These are phyloP conservation scores for Tilletia setariae DNA, from an alignment of 1,284 basidiomycete species.

Conservation along the genomic window DNA sequence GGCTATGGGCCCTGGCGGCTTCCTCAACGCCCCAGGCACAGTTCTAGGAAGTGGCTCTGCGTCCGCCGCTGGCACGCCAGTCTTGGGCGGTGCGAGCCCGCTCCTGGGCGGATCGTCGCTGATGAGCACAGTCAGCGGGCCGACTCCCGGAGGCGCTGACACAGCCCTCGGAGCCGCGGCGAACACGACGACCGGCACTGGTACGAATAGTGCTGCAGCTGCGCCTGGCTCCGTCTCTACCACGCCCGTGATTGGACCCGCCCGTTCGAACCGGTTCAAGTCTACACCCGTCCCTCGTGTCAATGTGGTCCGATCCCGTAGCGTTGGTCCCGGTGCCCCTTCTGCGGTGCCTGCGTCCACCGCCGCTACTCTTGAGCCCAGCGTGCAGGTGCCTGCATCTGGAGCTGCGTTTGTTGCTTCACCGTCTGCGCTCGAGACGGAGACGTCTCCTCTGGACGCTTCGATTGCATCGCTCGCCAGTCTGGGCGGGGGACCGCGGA, in stretches of 20 bases:
- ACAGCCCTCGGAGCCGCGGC: too few species aligned
- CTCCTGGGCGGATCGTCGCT: background rate
- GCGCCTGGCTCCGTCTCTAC: background rate
- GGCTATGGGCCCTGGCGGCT: background rate
- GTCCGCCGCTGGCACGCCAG: too few species aligned
- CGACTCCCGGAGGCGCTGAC: too few species aligned
- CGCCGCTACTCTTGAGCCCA: background rate
- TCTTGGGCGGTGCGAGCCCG: background rate
- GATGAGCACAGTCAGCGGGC: too few species aligned
- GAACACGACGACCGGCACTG: background rate
- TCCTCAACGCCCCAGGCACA: background rate
- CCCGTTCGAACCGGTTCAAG: background rate
- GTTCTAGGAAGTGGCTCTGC: background rate
- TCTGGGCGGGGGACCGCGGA: background rate
- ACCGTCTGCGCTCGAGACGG: background rate
- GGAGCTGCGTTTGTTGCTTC: background rate
- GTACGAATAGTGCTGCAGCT: background rate
- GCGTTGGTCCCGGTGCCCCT: background rate
- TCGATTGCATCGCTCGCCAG: conserved; percentile 1
- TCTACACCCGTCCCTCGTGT: background rate
- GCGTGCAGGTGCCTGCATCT: background rate
- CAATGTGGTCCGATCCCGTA: background rate
- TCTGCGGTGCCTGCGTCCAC: background rate
- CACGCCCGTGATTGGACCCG: background rate
- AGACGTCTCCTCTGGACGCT: background rate